Conservation (phyloP, 495 filamentous ascomycete genomes). For the Pyrenula massariospora region DNA sequence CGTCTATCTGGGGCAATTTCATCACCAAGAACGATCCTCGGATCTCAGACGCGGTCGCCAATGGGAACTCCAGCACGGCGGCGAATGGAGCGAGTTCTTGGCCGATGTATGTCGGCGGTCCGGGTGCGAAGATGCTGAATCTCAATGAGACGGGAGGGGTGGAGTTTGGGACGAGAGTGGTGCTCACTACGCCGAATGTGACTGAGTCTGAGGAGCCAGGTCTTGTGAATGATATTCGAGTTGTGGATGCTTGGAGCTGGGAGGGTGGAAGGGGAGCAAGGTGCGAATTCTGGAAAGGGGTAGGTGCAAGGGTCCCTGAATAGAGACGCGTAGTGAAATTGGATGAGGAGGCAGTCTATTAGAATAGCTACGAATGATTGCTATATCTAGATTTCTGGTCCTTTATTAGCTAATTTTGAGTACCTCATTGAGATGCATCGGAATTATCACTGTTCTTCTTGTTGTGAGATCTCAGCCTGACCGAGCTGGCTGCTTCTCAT, state of each 20-base stretch:
- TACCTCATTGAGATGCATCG: too few relatives aligned
- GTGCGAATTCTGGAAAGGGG: constrained; percentile 44
- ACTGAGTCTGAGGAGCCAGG: constrained; percentile 24
- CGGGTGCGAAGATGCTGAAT: constrained; percentile 29
- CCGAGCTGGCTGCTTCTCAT: too few relatives aligned
- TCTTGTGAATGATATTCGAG: constrained; percentile 29
- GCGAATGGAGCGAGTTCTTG: constrained; percentile 6
- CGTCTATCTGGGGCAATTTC: constrained; percentile 36
- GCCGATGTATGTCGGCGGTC: constrained; percentile 18
- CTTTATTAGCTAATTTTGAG: too few relatives aligned
- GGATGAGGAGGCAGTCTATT: too few relatives aligned
- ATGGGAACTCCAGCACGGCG: constrained; percentile 1
- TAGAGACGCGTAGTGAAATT: too few relatives aligned
- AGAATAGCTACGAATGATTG: too few relatives aligned
- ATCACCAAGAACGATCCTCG: constrained; percentile 38
- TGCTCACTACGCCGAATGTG: constrained; percentile 6
- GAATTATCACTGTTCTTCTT: too few relatives aligned
- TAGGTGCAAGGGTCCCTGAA: constrained; percentile 26
- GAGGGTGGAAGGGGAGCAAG: constrained; percentile 43
- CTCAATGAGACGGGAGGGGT: constrained; percentile 42
- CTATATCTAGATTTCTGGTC: too few relatives aligned
- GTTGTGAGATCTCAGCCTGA: too few relatives aligned
- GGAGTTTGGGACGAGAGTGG: neutral
- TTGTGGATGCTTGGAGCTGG: constrained; percentile 39
- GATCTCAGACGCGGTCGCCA: constrained; percentile 7